phyloP scores from a whole-genome alignment of 2,329 filamentous ascomycete species.

The Fusarium sublunatum region DNA sequence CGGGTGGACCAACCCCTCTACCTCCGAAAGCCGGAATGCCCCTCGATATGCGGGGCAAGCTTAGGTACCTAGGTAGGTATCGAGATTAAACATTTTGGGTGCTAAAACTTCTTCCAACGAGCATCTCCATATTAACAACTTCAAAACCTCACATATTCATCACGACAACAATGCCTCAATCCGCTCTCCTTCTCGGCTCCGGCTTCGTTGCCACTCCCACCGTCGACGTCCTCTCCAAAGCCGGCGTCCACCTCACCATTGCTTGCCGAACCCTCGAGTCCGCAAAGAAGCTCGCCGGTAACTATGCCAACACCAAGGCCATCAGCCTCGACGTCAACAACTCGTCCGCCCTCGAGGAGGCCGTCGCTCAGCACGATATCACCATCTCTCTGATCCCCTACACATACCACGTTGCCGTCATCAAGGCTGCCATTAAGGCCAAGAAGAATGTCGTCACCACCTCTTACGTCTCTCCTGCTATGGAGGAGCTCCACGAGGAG shows the following conservation, averaged over 20 bases:
- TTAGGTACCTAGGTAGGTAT: not conserved
- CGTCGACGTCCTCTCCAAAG: constrained; percentile 69
- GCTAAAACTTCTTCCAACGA: constrained; percentile 23
- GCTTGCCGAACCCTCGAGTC: constrained; percentile 84
- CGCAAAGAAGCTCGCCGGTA: constrained; percentile 78
- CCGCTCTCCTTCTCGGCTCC: constrained; percentile 52
- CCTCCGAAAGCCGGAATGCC: constrained; percentile 28
- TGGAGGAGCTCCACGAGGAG: constrained; percentile 86
- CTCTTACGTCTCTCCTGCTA: constrained; percentile 90
- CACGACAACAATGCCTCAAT: constrained; percentile 46
- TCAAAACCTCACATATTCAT: constrained; percentile 7
- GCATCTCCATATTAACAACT: constrained; percentile 12
- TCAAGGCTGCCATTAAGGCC: constrained; percentile 90
- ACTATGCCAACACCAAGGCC: constrained; percentile 77
- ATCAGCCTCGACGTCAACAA: constrained; percentile 88
- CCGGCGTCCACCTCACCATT: constrained; percentile 73
- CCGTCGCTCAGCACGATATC: constrained; percentile 81
- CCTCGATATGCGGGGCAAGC: constrained; percentile 22
- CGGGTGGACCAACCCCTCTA: constrained; percentile 7
- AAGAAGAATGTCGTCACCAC: constrained; percentile 99
- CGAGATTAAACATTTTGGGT: constrained; percentile 7
- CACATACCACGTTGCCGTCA: constrained; percentile 86
- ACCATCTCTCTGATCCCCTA: constrained; percentile 90
- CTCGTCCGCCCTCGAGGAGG: constrained; percentile 79
- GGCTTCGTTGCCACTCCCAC: constrained; percentile 73